Evolutionary conservation across 352 stramenopile species (phyloP).

Genomic region (Hyaloperonospora brassicae): DNA sequence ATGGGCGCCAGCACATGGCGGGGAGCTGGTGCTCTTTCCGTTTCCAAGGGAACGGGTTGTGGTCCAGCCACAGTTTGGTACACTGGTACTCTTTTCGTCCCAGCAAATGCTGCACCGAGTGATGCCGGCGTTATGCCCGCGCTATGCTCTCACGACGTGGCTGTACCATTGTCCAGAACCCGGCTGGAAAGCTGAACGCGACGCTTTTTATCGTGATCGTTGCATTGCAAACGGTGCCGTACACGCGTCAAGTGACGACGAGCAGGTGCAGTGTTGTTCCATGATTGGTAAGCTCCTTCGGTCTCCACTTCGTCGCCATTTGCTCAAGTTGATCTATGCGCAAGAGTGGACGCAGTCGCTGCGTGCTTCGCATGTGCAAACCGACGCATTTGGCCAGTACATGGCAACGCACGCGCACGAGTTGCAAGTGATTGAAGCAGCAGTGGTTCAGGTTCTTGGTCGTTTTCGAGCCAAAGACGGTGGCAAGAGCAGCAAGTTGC

Average conservation of each 20-base stretch:
- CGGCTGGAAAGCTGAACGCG: slow-evolving; percentile 13
- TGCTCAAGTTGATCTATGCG: slow-evolving; percentile 47
- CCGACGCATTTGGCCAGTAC: slow-evolving; percentile 46
- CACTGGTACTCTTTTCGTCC: slow-evolving; percentile 73
- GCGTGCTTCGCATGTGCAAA: slow-evolving; percentile 45
- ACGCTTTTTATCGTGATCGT: slow-evolving; percentile 17
- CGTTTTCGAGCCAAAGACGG: slow-evolving; percentile 48
- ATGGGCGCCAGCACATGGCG: slow-evolving; percentile 63
- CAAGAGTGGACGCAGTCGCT: slow-evolving; percentile 55
- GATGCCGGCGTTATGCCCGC: slow-evolving; percentile 34
- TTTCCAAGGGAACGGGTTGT: slow-evolving; percentile 52
- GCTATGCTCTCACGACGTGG: slow-evolving; percentile 68
- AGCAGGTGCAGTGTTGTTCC: slow-evolving; percentile 7
- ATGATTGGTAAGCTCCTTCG: slow-evolving; percentile 51
- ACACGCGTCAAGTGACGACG: not conserved
- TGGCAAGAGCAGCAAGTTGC: slow-evolving; percentile 22
- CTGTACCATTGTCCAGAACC: slow-evolving; percentile 36
- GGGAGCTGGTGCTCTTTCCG: slow-evolving; percentile 75
- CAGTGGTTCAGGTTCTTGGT: slow-evolving; percentile 46
- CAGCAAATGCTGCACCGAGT: slow-evolving; percentile 78
- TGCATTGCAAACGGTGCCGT: too few relatives aligned
- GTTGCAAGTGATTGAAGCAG: slow-evolving; percentile 37
- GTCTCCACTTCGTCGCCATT: slow-evolving; percentile 54
- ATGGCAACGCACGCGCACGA: slow-evolving; percentile 55
- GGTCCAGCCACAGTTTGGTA: slow-evolving; percentile 47